Conservation (phyloP, 257 asterid genomes). For the Gardenia jasminoides region DNA sequence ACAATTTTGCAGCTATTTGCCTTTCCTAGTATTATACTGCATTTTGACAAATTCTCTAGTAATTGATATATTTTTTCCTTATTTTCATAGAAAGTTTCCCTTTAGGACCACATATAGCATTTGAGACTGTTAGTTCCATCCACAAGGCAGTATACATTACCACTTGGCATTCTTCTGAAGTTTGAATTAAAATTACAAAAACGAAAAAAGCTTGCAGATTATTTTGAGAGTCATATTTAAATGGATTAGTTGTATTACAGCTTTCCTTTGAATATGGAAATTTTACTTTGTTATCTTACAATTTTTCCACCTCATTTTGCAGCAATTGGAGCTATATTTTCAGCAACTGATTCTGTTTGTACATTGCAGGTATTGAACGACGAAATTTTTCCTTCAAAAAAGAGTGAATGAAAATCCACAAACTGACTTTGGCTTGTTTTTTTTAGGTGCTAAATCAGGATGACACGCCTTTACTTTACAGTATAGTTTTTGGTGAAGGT, state of each 20-base stretch:
- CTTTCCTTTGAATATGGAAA: background rate
- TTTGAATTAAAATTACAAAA: background rate
- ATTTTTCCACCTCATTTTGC: conserved; percentile 14
- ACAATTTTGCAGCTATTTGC: background rate
- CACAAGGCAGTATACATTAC: background rate
- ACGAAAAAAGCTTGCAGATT: background rate
- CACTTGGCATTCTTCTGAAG: background rate
- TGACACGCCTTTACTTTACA: conserved; percentile 93
- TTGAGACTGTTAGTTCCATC: background rate
- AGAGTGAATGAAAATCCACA: background rate
- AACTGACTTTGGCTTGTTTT: conserved; percentile 18
- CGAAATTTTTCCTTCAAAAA: background rate
- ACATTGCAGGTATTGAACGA: conserved; percentile 71
- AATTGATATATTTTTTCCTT: background rate
- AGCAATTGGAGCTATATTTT: conserved; percentile 97
- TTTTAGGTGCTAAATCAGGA: conserved; percentile 90
- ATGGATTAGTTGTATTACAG: background rate
- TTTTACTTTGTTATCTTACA: background rate
- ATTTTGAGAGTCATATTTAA: background rate
- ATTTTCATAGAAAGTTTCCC: no score
- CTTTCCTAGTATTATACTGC: background rate
- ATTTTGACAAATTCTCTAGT: background rate
- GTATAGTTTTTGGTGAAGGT: conserved; percentile 98
- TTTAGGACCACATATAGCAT: background rate
- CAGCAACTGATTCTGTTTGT: conserved; percentile 99